Percentiles rank a stretch among this genome's conserved stretches.
phyloP scores from a whole-genome alignment of 208 protist genomes.

The Herpetomonas tarakana region DNA sequence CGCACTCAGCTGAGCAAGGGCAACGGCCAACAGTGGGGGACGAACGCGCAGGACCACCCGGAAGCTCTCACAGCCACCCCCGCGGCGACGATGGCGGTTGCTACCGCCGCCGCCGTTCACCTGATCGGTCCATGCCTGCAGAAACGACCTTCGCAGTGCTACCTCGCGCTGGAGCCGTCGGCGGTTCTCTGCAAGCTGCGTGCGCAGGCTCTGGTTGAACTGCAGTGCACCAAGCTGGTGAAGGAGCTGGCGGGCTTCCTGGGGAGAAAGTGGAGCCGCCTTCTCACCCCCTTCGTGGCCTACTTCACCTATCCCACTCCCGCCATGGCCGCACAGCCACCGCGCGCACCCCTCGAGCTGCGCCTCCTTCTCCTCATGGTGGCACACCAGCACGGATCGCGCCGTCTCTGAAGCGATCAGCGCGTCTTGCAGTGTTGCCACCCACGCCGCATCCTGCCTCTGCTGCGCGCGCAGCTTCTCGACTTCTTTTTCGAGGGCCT shows the following conservation, averaged over 20 bases:
- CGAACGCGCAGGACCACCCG: background rate
- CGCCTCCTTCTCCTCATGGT: conserved; percentile 7
- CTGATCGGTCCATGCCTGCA: background rate
- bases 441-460: conserved; percentile 1
- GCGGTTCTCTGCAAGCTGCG: background rate
- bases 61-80: no score
- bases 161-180: background rate
- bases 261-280: background rate
- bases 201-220: background rate
- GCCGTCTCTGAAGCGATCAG: background rate
- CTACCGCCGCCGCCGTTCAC: background rate
- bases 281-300: background rate
- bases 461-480: conserved; percentile 19
- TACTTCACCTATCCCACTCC: no score
- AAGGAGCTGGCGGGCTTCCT: conserved; percentile 2
- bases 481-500: conserved; percentile 3
- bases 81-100: no score
- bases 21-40: background rate
- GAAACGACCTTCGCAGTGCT: background rate
- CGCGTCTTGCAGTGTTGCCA: conserved; percentile 8
- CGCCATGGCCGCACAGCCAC: no score
- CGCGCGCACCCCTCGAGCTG: background rate
- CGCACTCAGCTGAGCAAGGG: background rate
- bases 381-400: background rate
- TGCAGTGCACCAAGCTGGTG: conserved; percentile 2